These are phyloP conservation scores for Sicyos baderoa DNA, from an alignment of 306 rosid species.

Conservation along the genomic window DNA sequence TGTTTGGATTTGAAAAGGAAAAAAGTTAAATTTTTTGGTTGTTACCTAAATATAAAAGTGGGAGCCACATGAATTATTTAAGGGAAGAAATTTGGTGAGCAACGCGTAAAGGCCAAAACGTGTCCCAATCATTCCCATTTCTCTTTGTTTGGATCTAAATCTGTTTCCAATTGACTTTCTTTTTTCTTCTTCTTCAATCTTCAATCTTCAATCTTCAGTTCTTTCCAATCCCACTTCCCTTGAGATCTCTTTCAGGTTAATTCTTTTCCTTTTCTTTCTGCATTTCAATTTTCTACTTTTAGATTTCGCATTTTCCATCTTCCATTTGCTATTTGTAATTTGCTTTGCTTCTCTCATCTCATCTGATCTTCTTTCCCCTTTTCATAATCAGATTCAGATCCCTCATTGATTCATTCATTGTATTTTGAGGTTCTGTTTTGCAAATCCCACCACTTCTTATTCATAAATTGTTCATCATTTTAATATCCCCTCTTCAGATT, in stretches of 20 bases:
- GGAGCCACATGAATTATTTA: background rate
- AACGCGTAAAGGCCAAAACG: background rate
- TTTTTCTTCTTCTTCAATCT: slow-evolving; percentile 6
- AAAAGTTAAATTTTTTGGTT: no score
- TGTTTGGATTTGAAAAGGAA: no score
- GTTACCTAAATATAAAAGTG: background rate
- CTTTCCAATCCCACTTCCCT: background rate
- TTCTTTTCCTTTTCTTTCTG: slow-evolving; percentile 7
- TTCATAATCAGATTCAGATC: background rate
- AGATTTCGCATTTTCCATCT: background rate
- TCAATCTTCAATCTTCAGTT: background rate
- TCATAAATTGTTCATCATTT: background rate
- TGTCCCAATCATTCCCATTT: background rate
- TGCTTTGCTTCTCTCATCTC: background rate
- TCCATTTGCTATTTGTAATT: background rate
- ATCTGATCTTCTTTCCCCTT: no score
- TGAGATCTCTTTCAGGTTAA: background rate
- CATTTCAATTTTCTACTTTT: background rate
- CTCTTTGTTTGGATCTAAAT: background rate
- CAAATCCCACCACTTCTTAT: slow-evolving; percentile 9
- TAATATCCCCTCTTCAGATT: background rate
- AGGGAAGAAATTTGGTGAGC: background rate
- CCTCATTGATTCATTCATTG: background rate
- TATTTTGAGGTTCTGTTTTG: background rate
- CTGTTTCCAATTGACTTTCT: background rate